Evolutionary conservation across 305 asterid species (phyloP).

Genomic region (Solanum hybrid): DNA sequence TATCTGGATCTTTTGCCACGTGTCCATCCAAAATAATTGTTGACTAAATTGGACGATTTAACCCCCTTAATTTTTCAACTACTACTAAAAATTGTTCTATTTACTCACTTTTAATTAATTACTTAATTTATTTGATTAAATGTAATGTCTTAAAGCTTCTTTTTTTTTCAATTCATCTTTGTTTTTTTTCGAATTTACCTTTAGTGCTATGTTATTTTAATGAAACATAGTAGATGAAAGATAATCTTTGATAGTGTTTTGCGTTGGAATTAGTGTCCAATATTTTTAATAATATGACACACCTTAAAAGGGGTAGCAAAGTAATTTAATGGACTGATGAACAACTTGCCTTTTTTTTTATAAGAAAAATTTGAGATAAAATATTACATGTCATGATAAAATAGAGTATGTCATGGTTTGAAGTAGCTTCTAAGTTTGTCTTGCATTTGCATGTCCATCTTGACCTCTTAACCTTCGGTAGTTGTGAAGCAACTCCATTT

Average conservation of each 20-base stretch:
- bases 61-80: background rate
- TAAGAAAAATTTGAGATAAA: background rate
- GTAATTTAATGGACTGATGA: background rate
- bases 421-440: slow-evolving; percentile 5
- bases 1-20: slow-evolving; percentile 10
- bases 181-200: background rate
- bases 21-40: background rate
- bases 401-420: background rate
- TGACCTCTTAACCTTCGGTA: background rate
- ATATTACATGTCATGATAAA: background rate
- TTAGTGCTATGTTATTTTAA: background rate
- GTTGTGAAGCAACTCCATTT: background rate
- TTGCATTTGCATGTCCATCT: background rate
- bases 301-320: background rate
- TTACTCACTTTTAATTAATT: background rate
- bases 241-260: background rate
- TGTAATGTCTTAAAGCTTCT: background rate
- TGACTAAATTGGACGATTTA: background rate
- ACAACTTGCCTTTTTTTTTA: background rate
- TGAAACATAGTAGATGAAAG: background rate
- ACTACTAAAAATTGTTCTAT: background rate
- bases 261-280: background rate
- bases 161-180: background rate
- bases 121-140: background rate
- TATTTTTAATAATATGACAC: background rate